Percentiles rank a stretch among this genome's conserved stretches.
Conservation (phyloP, 176 grass and related monocot species). For the Phoenix roebelenii region DNA sequence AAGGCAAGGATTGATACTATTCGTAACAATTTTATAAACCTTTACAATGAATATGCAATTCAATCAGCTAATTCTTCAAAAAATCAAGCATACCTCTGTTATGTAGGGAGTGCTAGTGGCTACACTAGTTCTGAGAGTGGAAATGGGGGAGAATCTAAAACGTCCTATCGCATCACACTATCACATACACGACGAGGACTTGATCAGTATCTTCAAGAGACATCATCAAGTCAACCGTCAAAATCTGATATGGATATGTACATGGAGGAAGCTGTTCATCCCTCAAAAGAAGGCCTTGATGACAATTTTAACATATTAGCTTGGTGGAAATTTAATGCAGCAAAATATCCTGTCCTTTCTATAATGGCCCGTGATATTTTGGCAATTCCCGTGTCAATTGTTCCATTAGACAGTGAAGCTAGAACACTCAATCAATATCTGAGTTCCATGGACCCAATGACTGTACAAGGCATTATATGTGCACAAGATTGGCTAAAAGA, state of each 20-base stretch:
- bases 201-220: constrained; percentile 97
- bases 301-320: constrained; percentile 26
- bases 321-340: neutral
- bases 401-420: constrained; percentile 28
- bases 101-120: constrained; percentile 43
- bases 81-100: constrained; percentile 58
- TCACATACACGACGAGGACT: constrained; percentile 92
- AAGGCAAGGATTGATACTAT: constrained; percentile 64
- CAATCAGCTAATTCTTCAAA: constrained; percentile 67
- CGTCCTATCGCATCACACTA: constrained; percentile 74
- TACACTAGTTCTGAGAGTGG: constrained; percentile 43
- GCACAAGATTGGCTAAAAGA: constrained; percentile 87
- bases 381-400: neutral
- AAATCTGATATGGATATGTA: constrained; percentile 97
- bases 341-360: neutral
- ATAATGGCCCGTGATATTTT: neutral
- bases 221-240: constrained; percentile 73
- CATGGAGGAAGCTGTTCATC: constrained; percentile 87
- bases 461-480: constrained; percentile 74
- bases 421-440: constrained; percentile 85
- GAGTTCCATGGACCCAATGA: constrained; percentile 66
- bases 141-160: constrained; percentile 65
- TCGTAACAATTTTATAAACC: constrained; percentile 61
- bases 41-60: constrained; percentile 83
- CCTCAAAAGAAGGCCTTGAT: constrained; percentile 57